Evolutionary conservation across 2,329 filamentous ascomycete species (phyloP).

Genomic region (Chrysosporium keratinophilum): DNA sequence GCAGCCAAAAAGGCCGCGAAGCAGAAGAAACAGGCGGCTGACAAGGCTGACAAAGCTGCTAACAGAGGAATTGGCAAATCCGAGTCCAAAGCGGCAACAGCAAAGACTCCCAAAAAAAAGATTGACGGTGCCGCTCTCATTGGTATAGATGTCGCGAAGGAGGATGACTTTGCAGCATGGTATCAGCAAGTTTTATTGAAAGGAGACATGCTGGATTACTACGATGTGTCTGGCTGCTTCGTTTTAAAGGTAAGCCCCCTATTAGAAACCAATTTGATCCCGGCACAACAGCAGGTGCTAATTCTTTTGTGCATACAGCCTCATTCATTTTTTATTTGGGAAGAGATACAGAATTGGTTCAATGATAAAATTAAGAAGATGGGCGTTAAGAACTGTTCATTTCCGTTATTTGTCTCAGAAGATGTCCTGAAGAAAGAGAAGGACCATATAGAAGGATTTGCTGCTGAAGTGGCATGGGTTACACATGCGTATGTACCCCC

Average conservation of each 20-base stretch:
- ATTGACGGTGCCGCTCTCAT: slow-evolving; percentile 58
- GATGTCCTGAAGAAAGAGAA: slow-evolving; percentile 82
- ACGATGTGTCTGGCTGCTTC: slow-evolving; percentile 95
- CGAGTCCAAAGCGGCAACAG: slow-evolving; percentile 35
- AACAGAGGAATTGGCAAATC: slow-evolving; percentile 35
- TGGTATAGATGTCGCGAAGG: slow-evolving; percentile 77
- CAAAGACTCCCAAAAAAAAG: slow-evolving; percentile 43
- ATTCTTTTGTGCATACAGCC: slow-evolving; percentile 34
- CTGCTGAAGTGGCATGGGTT: slow-evolving; percentile 53
- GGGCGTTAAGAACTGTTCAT: slow-evolving; percentile 91
- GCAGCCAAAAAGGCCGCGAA: slow-evolving; percentile 43
- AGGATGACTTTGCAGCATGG: slow-evolving; percentile 83
- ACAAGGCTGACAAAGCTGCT: slow-evolving; percentile 31
- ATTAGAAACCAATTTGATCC: neutral
- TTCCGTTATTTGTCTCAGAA: slow-evolving; percentile 88
- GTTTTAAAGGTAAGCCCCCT: slow-evolving; percentile 58
- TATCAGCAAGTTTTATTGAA: slow-evolving; percentile 97
- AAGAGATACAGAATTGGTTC: slow-evolving; percentile 50
- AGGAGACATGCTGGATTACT: slow-evolving; percentile 96
- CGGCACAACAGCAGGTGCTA: neutral
- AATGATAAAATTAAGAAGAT: slow-evolving; percentile 69
- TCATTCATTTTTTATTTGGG: slow-evolving; percentile 57
- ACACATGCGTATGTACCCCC: slow-evolving; percentile 37
- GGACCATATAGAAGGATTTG: slow-evolving; percentile 97
- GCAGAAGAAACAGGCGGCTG: slow-evolving; percentile 34